Evolutionary conservation across 306 rosid species (phyloP), one percentile per base, ranked within the genome.

Genomic region (Sindora glabra): DNA sequence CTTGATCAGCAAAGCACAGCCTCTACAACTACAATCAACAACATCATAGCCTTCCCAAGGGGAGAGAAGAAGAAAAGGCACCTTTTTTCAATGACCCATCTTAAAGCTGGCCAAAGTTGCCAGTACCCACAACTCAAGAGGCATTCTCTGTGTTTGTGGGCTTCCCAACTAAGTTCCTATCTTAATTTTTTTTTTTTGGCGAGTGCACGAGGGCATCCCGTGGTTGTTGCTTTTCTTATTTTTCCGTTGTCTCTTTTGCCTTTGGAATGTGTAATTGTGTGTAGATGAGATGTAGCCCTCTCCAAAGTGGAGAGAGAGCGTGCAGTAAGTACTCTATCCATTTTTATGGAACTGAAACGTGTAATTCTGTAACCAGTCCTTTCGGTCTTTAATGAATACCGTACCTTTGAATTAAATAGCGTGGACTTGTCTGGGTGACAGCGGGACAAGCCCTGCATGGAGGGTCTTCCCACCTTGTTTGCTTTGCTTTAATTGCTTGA

Each of bases 291-390:
- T 71, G 74, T 69, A 68, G 95, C 94, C 94, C 75, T 77, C 94
- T 89, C 84, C 92, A 71, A 90, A 80, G 58, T 36, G 88, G 94
- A 86, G 95, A 75, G 90, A 79, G 95, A 81, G 97, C 84, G 74
- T 70, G 19, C 27, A 55, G 56, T 56, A 38, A 62, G n/a, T n/a
- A n/a, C n/a, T n/a, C n/a, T 69, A 33, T 24, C 8, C 42, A 42
- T 42, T 40, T 22, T 55, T 24, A 2, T 42, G 50, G 12, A n/a
- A n/a, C n/a, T n/a, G n/a, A n/a, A n/a, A n/a, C n/a, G 56, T 56
- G 38, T 49, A 15, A 59, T 64, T 58, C 69, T 65, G 77, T 74
- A 39, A 0, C 56, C 74, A 63, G 41, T 49, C 78, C 44, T 1
- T 2, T 65, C 3, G 45, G 56, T 16, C 23, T 71, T 74, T 51